Conservation (phyloP, 2,329 filamentous ascomycete species). For the Huntiella bhutanensis region DNA sequence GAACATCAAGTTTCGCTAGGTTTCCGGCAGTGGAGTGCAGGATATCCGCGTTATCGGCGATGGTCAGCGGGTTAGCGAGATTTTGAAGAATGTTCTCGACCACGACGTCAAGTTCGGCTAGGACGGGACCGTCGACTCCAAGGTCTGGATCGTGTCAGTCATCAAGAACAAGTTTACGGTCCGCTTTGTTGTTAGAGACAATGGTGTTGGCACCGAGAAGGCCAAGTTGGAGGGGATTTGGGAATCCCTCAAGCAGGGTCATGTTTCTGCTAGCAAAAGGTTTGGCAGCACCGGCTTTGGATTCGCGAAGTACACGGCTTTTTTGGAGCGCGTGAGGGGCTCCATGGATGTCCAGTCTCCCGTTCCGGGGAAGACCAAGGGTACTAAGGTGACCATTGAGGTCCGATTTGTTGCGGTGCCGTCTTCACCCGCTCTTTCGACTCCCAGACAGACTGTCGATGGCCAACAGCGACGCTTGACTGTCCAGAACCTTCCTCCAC, state of each 20-base stretch:
- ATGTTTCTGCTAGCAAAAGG: conserved; percentile 58
- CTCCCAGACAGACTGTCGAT: not conserved
- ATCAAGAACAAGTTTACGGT: conserved; percentile 45
- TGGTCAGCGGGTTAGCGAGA: conserved; percentile 65
- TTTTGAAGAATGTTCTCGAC: conserved; percentile 61
- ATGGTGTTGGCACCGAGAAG: conserved; percentile 65
- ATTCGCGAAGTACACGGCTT: conserved; percentile 62
- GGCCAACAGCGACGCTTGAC: not conserved
- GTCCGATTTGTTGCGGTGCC: conserved; percentile 38
- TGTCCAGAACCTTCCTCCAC: conserved; percentile 12
- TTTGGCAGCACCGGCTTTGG: conserved; percentile 66
- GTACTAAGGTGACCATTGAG: conserved; percentile 58
- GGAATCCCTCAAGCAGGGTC: conserved; percentile 65
- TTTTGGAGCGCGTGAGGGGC: conserved; percentile 62
- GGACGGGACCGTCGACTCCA: conserved; percentile 47
- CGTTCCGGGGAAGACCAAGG: conserved; percentile 29
- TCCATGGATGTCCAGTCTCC: conserved; percentile 51
- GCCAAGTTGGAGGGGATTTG: conserved; percentile 56
- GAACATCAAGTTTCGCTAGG: conserved; percentile 50
- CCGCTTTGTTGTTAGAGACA: conserved; percentile 56
- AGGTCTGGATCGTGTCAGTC: conserved; percentile 43
- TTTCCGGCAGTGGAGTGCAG: conserved; percentile 39
- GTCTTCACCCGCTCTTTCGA: not conserved
- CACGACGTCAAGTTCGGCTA: conserved; percentile 62
- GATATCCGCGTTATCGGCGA: conserved; percentile 64